Base-by-base conservation (phyloP, 805 yeast genomes). In the Wickerhamiella occidentalis region DNA sequence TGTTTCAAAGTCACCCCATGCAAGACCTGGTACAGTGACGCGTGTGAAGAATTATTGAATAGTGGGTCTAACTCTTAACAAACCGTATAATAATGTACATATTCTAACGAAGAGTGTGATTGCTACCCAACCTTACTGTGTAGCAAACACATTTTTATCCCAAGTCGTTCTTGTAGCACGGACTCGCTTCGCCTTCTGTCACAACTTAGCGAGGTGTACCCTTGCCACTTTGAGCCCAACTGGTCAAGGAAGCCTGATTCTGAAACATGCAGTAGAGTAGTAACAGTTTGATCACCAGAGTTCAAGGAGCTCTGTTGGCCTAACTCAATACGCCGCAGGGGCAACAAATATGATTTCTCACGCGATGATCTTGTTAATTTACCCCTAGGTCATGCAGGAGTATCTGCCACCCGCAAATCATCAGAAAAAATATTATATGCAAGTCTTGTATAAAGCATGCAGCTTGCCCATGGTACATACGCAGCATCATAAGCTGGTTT, bases 401-500 rank as follows among this genome's bases (percentile, higher is more conserved):
- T 38, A 21, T 12, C 42, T 23, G n/a, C 42, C 42, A 23, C n/a
- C 11, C 19, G 42, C 28, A 38, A 15, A 38, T 38, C 42, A 13
- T 38, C 38, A 33, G 7, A 15, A 26, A 23, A 26, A 28, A 42
- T 28, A 28, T 42, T 42, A 28, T 18, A 28, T 29, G 37, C 36
- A 30, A 12, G 46, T 28, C 25, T 29, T 22, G 18, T 17, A 42
- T 30, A 13, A 17, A 18, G 46, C 46, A 21, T 42, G 37, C 38
- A 13, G 6, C 28, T n/a, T 35, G 40, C 35, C 38, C 19, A 33
- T 33, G n/a, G 30, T 25, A 37, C 47, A 43, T 45, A 30, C 29
- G 47, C 47, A 45, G 13, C n/a, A 9, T 23, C 23, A 30, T 45
- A 35, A 35, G 29, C 18, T 22, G 35, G 47, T 45, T 28, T 45